These are phyloP conservation scores for Hyaloperonospora brassicae DNA, from an alignment of 352 stramenopile species.

Conservation along the genomic window DNA sequence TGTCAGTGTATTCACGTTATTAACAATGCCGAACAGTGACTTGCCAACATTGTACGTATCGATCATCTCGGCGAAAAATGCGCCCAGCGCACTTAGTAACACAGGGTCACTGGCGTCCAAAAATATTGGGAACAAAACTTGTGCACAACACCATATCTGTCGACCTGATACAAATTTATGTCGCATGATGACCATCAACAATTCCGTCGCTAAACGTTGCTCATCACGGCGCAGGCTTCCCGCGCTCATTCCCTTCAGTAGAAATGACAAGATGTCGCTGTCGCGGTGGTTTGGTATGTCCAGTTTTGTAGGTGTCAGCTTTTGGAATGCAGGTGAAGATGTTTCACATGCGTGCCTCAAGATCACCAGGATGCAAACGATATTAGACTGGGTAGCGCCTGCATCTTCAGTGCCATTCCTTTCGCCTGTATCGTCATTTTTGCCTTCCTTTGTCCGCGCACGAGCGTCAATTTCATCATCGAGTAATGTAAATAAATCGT, in stretches of 20 bases:
- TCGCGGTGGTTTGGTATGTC: constrained; percentile 20
- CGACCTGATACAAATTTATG: constrained; percentile 39
- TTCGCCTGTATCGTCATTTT: constrained; percentile 18
- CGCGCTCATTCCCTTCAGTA: constrained; percentile 25
- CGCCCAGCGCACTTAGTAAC: constrained; percentile 46
- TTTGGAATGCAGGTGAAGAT: constrained; percentile 56
- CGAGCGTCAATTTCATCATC: constrained; percentile 39
- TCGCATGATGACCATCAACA: constrained; percentile 54
- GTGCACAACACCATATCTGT: constrained; percentile 46
- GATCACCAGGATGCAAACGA: constrained; percentile 71
- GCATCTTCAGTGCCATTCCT: constrained; percentile 38
- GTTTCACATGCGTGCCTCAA: constrained; percentile 54
- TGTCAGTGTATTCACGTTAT: constrained; percentile 8
- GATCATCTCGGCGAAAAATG: constrained; percentile 58
- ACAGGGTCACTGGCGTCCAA: constrained; percentile 25
- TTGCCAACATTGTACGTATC: constrained; percentile 44
- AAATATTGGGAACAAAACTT: constrained; percentile 41
- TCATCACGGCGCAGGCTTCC: constrained; percentile 38
- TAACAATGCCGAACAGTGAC: constrained; percentile 18
- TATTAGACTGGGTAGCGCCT: constrained; percentile 55
- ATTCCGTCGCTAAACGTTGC: constrained; percentile 55
- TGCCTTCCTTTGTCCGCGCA: constrained; percentile 14
- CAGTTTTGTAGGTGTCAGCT: constrained; percentile 31
- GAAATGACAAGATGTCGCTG: constrained; percentile 40
- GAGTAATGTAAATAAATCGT: constrained; percentile 43